Evolutionary conservation across 2,329 filamentous ascomycete species (phyloP), one percentile per base, ranked within the genome.

Genomic region (Alternaria conjuncta): DNA sequence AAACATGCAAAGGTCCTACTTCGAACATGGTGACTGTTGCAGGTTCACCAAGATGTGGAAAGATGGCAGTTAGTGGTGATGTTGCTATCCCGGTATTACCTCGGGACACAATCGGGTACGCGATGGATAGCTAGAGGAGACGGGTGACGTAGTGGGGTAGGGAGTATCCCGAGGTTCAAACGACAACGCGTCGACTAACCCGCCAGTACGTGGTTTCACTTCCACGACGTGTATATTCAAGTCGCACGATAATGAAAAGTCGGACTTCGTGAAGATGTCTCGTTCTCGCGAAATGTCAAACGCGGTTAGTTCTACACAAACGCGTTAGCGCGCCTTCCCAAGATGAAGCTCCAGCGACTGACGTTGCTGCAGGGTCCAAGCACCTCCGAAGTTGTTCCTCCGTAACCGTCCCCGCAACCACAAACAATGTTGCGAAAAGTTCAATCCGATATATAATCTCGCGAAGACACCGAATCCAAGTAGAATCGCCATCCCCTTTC

Each of bases 1-100:
- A 9, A 11, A 23, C 15, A 21, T 44, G 21, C 9, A 20, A 20
- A n/a, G 9, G 7, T 46, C 61, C 47, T 66, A 71, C 68, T 60
- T 68, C 65, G 45, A 72, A 72, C 70, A 72, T 71, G 65, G 55
- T 55, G 26, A 23, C 26, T 12, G 32, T 30, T 5, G 18, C 15
- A 20, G 23, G 18, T 8, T 26, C 23, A 49, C 18, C 7, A 11
- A 25, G 13, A 15, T 46, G 36, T 6, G 21, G 23, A 9, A 15
- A n/a, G n/a, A 25, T 26, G 20, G 15, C 9, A 18, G 36, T n/a
- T 11, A 28, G 41, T 46, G 36, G 36, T 55, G 20, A 55, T 51
- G 43, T 18, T 23, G 53, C 23, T 41, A 18, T 8, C 15, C 41
- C n/a, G 41, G 32, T 5, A 28, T 12, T 23, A 41, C 23, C 41